A percentile compares a stretch with the other conserved stretches of the same genome.
phyloP scores from a whole-genome alignment of 73 alveolate genomes.

The Paramecium primaurelia region DNA sequence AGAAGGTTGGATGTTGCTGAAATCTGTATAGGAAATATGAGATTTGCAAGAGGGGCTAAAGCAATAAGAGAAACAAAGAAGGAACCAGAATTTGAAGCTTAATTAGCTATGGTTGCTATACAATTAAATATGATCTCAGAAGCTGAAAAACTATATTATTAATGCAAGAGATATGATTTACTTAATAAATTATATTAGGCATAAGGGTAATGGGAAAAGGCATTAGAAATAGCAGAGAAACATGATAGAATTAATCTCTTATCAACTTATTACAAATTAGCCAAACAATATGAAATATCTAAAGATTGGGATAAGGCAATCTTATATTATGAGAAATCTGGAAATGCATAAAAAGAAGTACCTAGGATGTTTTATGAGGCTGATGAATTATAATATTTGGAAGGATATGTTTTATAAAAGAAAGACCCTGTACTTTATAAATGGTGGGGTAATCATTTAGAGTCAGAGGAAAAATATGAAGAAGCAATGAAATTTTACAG shows the following conservation, averaged over 20 bases:
- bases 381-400: slow-evolving; percentile 75
- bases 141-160: slow-evolving; percentile 89
- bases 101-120: slow-evolving; percentile 97
- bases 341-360: slow-evolving; percentile 79
- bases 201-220: slow-evolving; percentile 96
- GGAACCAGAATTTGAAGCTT: slow-evolving; percentile 96
- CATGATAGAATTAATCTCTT: slow-evolving; percentile 92
- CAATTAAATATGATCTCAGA: slow-evolving; percentile 95
- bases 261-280: slow-evolving; percentile 91
- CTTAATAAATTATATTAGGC: slow-evolving; percentile 87
- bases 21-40: slow-evolving; percentile 97
- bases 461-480: slow-evolving; percentile 81
- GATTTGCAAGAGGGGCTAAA: slow-evolving; percentile 98
- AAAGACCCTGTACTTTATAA: slow-evolving; percentile 84
- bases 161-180: slow-evolving; percentile 93
- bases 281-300: slow-evolving; percentile 88
- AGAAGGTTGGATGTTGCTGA: slow-evolving; percentile 97
- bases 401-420: slow-evolving; percentile 75
- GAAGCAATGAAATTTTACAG: slow-evolving; percentile 85
- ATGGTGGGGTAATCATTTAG: slow-evolving; percentile 97
- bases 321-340: slow-evolving; percentile 77
- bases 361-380: slow-evolving; percentile 94
- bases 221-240: slow-evolving; percentile 92
- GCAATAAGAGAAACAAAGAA: slow-evolving; percentile 98
- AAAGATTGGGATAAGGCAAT: slow-evolving; percentile 89